These are phyloP conservation scores for Maudiozyma serrabonitensis DNA, from an alignment of 805 yeast genomes.

Conservation along the genomic window DNA sequence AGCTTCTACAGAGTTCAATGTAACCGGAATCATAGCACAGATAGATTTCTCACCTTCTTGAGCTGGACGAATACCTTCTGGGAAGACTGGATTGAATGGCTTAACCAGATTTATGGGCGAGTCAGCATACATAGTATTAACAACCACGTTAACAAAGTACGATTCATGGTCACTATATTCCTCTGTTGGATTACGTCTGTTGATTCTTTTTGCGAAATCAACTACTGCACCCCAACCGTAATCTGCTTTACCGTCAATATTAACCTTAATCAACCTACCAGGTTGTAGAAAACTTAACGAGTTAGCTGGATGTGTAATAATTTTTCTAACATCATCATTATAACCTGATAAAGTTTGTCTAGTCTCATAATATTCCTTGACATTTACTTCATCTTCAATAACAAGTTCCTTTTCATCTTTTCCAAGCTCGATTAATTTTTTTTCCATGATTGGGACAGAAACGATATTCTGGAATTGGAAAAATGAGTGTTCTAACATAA, in stretches of 20 bases:
- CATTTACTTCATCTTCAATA: conserved; percentile 64
- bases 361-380: conserved; percentile 77
- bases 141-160: conserved; percentile 76
- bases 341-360: conserved; percentile 62
- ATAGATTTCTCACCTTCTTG: conserved; percentile 58
- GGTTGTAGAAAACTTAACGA: conserved; percentile 74
- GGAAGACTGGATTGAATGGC: conserved; percentile 66
- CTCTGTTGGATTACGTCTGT: conserved; percentile 48
- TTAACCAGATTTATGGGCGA: conserved; percentile 78
- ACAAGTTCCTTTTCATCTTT: conserved; percentile 38
- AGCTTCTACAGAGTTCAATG: conserved; percentile 62
- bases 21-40: conserved; percentile 75
- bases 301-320: conserved; percentile 87
- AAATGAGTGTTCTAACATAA: conserved; percentile 88
- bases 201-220: conserved; percentile 59
- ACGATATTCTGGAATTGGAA: conserved; percentile 91
- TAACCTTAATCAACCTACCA: conserved; percentile 73
- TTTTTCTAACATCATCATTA: conserved; percentile 64
- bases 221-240: conserved; percentile 97
- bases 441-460: conserved; percentile 78
- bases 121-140: conserved; percentile 66
- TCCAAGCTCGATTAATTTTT: conserved; percentile 46
- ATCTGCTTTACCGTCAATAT: conserved; percentile 42
- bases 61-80: conserved; percentile 85
- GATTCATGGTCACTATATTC: conserved; percentile 77